Evolutionary conservation across 2,329 filamentous ascomycete genomes (phyloP), one percentile per base, ranked within the genome.

Genomic region (Talaromyces verruculosus): DNA sequence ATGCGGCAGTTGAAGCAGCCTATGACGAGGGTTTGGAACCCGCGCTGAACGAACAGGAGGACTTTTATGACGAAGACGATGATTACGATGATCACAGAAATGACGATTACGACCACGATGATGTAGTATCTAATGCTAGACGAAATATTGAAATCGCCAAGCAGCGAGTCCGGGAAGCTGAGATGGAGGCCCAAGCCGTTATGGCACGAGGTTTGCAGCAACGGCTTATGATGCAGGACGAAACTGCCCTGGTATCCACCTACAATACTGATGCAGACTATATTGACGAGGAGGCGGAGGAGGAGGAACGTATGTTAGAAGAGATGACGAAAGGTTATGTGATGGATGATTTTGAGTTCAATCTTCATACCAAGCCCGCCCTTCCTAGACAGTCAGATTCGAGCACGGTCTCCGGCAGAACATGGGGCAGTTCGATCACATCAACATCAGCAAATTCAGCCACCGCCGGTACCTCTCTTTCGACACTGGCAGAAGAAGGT

Each of bases 1-100:
- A 98, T 79, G 94, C 93, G 28, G 95, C 95, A 15, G 93, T 98
- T 8, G 95, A 98, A 77, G 94, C 94, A 61, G 95, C 94, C 5
- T 99, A 98, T 76, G 91, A 97, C 75, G 93, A 97, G 68, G 91
- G 91, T 0, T 91, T 92, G 69, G 93, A 97, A 74, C 91, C 91
- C 3, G 87, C 72, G 68, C 73, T 70, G 67, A 80, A 73, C 68
- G 72, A 63, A 70, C 74, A 67, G 43, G 79, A 69, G 47, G 66
- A 71, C 39, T 70, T 72, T 65, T 64, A 69, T 63, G 71, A 71
- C 51, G 57, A 64, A 33, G 47, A 61, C 28, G 61, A 67, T 25
- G 55, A 65, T 28, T 64, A 64, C 28, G 62, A 64, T 11, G 62
- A 64, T 30, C 45, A 64, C 22, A 30, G 33, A 43, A 33, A 64